Conservation (phyloP, 257 asterid genomes). For the Solanum pinnatisectum region DNA sequence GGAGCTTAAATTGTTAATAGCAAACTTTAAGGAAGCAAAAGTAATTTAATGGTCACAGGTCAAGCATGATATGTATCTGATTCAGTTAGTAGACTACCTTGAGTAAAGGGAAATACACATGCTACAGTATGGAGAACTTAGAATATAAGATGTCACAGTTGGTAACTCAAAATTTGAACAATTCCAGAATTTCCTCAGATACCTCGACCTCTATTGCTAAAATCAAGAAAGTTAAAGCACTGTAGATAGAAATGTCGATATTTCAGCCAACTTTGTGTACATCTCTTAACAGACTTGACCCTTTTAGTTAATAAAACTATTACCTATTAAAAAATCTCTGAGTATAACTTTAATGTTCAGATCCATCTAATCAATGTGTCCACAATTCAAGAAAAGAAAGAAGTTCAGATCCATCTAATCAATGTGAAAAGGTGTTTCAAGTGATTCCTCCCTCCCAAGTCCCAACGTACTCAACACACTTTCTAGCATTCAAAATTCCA, state of each 20-base stretch:
- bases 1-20: background rate
- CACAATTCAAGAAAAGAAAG: background rate
- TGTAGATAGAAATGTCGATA: background rate
- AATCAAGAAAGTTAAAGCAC: background rate
- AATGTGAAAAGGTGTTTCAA: background rate
- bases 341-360: background rate
- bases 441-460: background rate
- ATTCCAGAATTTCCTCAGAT: background rate
- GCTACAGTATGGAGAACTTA: background rate
- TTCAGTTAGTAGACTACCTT: background rate
- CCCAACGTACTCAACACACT: background rate
- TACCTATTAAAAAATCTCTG: background rate
- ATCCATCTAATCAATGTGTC: background rate
- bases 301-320: background rate
- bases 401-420: background rate
- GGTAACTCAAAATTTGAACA: background rate
- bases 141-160: background rate
- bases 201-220: background rate
- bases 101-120: background rate
- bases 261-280: background rate
- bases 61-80: background rate
- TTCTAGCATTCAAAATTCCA: background rate
- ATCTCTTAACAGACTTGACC: background rate
- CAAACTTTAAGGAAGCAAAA: background rate
- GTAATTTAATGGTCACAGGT: background rate